These are phyloP conservation scores for Yamadazyma buinensis DNA, from an alignment of 1,139 yeast species.

Conservation along the genomic window DNA sequence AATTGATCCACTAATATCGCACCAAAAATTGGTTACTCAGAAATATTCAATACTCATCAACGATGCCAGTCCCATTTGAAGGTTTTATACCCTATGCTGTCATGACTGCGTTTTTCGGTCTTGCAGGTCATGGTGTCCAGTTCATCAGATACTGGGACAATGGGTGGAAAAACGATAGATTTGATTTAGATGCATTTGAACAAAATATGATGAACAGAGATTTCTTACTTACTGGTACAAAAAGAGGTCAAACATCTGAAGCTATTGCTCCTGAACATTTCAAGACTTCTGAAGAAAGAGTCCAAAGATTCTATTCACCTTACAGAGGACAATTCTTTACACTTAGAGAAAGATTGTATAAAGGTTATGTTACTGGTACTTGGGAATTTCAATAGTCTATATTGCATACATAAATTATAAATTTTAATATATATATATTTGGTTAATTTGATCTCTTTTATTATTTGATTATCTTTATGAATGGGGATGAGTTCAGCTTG, in stretches of 20 bases:
- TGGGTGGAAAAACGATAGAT: conserved; percentile 50
- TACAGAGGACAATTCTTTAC: conserved; percentile 48
- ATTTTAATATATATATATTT: no score
- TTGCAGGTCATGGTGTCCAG: conserved; percentile 48
- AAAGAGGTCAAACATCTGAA: conserved; percentile 65
- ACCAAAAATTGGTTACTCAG: conserved; percentile 1
- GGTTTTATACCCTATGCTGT: conserved; percentile 48
- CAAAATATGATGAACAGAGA: conserved; percentile 65
- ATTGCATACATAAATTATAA: no score
- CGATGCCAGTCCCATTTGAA: conserved; percentile 50
- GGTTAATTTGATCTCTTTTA: no score
- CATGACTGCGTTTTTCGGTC: conserved; percentile 47
- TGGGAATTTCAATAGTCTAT: conserved; percentile 40
- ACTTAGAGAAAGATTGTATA: conserved; percentile 48
- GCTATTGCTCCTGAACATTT: conserved; percentile 72
- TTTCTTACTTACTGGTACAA: conserved; percentile 67
- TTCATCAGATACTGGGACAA: conserved; percentile 49
- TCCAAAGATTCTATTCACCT: conserved; percentile 46
- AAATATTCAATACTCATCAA: conserved; percentile 1
- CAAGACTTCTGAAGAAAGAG: conserved; percentile 33
- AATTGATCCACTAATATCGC: conserved; percentile 1
- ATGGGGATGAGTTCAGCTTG: no score
- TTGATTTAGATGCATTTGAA: conserved; percentile 44
- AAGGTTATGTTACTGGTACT: conserved; percentile 46
- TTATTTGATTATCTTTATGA: no score